Evolutionary conservation across 345 rosid species (phyloP), one percentile per base, ranked within the genome.

Genomic region (Acer campestre): DNA sequence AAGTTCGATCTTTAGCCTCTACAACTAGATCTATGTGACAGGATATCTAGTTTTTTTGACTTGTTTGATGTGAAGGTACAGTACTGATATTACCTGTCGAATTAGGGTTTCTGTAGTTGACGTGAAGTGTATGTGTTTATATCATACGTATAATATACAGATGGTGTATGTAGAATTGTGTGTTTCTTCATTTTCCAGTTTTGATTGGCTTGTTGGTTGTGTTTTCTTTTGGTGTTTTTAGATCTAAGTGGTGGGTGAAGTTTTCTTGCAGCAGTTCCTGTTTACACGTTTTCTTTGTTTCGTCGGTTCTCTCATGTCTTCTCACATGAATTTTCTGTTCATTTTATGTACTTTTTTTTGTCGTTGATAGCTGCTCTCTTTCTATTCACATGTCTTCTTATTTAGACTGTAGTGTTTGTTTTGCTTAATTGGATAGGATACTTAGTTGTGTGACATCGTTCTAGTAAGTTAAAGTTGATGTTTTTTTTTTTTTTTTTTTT

Each of bases 51-150:
- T 75, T 8, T 18, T 18, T 53, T 3, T 65, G 20, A 18, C 64
- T 74, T 62, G 77, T 23, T 74, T 25, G 40, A 10, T 46, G 68
- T 38, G 23, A 23, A n/a, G 2, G 9, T 7, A 2, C 7, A 44
- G 22, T 6, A 18, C 25, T 59, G 8, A 16, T 38, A 35, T 35
- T 35, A 38, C 11, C 40, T 51, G n/a, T 22, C 27, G 7, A 81
- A 77, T 80, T 85, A 85, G 88, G 88, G 88, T 81, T 85, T 71
- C 72, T 27, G 78, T 71, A 16, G 80, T 65, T 61, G 80, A 81
- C 84, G 83, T 83, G 82, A 73, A 80, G 75, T 70, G 25, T 75
- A 53, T 75, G 63, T 64, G 1, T 40, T 22, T 6, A 23, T 65
- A 64, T 20, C 22, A 12, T 65, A 64, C 69, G 61, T 51, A 35